Percentiles rank a stretch among this genome's conserved stretches.
Evolutionary conservation across 108 stramenopile species (phyloP).

Genomic region (Licmophora abbreviata): DNA sequence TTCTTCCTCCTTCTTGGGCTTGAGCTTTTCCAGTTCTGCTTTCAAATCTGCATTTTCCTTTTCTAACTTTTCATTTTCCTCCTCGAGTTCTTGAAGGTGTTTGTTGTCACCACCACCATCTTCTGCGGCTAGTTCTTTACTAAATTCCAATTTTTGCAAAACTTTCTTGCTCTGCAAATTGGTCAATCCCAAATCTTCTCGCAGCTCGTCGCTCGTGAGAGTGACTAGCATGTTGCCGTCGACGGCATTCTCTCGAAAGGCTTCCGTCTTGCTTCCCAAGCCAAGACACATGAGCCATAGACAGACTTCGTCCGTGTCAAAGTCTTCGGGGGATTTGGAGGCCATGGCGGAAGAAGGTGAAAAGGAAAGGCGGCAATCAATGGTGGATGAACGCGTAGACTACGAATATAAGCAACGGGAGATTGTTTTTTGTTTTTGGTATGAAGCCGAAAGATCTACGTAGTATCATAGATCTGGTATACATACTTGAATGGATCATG

Average conservation of each 20-base stretch:
- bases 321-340: neutral
- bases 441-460: no score
- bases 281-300: constrained; percentile 7
- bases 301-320: constrained; percentile 11
- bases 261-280: neutral
- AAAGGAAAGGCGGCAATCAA: no score
- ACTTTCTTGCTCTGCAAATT: constrained; percentile 11
- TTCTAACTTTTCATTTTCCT: constrained; percentile 1
- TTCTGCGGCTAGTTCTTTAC: constrained; percentile 4
- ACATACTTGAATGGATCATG: no score
- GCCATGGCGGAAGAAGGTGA: neutral
- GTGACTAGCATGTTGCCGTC: constrained; percentile 23
- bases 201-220: constrained; percentile 4
- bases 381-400: no score
- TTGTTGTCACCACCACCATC: neutral
- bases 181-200: constrained; percentile 1
- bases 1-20: neutral
- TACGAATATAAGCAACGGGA: no score
- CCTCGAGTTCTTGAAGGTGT: neutral
- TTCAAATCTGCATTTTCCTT: constrained; percentile 10
- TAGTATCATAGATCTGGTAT: no score
- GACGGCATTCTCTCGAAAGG: constrained; percentile 6
- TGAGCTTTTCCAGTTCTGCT: neutral
- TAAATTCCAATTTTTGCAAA: neutral
- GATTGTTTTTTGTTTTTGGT: no score